Evolutionary conservation across 1,284 basidiomycete genomes (phyloP).

Genomic region (Rhodotorula sp.): DNA sequence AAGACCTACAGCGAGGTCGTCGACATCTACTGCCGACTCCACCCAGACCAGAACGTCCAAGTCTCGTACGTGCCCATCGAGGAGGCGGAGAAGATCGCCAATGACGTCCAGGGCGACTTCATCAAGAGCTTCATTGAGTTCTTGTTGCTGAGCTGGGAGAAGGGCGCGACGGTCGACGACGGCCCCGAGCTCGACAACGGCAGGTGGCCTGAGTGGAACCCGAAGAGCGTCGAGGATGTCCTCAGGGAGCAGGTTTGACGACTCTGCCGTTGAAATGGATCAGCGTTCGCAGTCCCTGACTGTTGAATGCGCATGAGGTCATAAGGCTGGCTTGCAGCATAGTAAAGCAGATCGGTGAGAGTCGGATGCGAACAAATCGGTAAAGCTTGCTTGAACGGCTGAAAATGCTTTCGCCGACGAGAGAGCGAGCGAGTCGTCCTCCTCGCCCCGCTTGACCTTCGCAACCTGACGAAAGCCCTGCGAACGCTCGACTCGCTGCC

Average conservation of each 20-base stretch:
- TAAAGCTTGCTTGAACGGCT: too few relatives aligned
- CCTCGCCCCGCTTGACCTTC: too few relatives aligned
- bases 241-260: background rate
- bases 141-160: background rate
- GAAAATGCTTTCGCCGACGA: too few relatives aligned
- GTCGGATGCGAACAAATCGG: too few relatives aligned
- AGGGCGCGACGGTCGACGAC: background rate
- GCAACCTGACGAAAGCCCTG: too few relatives aligned
- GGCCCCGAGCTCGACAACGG: background rate
- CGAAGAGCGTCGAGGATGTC: background rate
- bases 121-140: background rate
- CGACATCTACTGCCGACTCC: background rate
- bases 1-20: conserved; percentile 38
- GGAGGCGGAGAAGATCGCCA: conserved; percentile 1
- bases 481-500: too few relatives aligned
- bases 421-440: too few relatives aligned
- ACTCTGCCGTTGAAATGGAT: too few relatives aligned
- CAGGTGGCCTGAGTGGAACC: conserved; percentile 2
- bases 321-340: too few relatives aligned
- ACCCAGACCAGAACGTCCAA: background rate
- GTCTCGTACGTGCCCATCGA: background rate
- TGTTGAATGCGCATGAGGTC: too few relatives aligned
- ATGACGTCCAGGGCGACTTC: background rate
- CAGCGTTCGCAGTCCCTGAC: too few relatives aligned
- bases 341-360: too few relatives aligned